phyloP scores from a whole-genome alignment of 306 rosid genomes.

The Gleditsia sinensis region DNA sequence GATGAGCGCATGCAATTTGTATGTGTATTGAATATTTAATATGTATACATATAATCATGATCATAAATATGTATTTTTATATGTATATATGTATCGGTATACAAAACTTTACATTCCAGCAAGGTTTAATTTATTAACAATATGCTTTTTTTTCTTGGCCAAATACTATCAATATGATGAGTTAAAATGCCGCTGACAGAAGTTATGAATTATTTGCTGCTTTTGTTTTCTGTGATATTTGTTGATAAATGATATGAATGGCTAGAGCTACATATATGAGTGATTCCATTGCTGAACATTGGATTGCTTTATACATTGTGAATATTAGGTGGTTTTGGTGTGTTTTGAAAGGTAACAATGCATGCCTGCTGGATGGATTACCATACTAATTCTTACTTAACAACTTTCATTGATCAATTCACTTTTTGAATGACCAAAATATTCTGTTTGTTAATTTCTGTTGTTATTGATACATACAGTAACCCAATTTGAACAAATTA shows the following conservation, averaged over 20 bases:
- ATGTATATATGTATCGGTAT: not conserved
- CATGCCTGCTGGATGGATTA: slow-evolving; percentile 7
- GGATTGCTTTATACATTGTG: not conserved
- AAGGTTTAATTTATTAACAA: slow-evolving; percentile 23
- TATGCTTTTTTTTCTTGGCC: too few species aligned
- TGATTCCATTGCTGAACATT: not conserved
- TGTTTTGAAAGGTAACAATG: slow-evolving; percentile 12
- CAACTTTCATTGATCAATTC: not conserved
- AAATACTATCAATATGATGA: too few species aligned
- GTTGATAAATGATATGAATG: slow-evolving; percentile 13
- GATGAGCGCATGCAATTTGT: not conserved
- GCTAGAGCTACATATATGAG: not conserved
- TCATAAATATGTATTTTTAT: not conserved
- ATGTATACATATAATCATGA: not conserved
- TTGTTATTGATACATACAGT: slow-evolving; percentile 16
- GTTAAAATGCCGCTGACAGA: slow-evolving; percentile 16
- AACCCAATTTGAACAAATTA: not conserved
- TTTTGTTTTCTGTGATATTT: slow-evolving; percentile 8
- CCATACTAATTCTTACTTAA: slow-evolving; percentile 13
- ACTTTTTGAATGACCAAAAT: slow-evolving; percentile 4
- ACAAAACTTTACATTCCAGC: slow-evolving; percentile 1
- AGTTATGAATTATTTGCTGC: not conserved
- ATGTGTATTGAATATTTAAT: not conserved
- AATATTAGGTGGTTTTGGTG: slow-evolving; percentile 3
- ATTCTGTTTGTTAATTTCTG: not conserved